Evolutionary conservation across 163 green algal genomes (phyloP), one percentile per base, ranked within the genome.

Genomic region (Scenedesmus sp.): DNA sequence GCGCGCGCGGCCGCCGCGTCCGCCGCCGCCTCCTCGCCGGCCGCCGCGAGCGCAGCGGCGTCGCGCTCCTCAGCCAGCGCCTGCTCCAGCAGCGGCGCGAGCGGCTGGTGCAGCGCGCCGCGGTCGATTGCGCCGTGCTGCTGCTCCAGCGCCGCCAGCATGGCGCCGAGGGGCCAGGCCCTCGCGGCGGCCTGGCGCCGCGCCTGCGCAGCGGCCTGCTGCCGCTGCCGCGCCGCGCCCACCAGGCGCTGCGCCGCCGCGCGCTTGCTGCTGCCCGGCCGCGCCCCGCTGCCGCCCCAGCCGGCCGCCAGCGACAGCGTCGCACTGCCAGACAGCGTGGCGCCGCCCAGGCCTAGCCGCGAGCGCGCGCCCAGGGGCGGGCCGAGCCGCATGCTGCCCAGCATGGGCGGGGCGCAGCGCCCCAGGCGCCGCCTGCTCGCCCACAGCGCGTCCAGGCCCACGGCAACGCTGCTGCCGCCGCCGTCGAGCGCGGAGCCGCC

Each of bases 41-140:
- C n/a, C n/a, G n/a, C n/a, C n/a, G n/a, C n/a, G n/a, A n/a, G n/a
- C n/a, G n/a, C n/a, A n/a, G n/a, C n/a, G n/a, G n/a, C n/a, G n/a
- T n/a, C n/a, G n/a, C n/a, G 64, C 64, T 62, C 56, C 56, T 64
- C 56, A 18, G n/a, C 45, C 28, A 74, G 64, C 26, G 5, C 26
- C 51, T 74, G 64, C 36, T 62, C 26, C 33, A 56, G 64, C 45
- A 50, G 64, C 34, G 22, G 26, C 56, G 39, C n/a, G 42, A 51
- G 47, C 64, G 53, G 29, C 45, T 48, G 64, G 0, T 47, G 0
- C 26, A 60, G 20, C 64, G 2, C 15, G 11, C 29, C 26, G 9
- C 36, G 26, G 15, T 26, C 17, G 18, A 22, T 0, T 20, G 10
- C 26, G 3, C 56, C 56, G 11, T 44, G 56, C 56, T 44, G 56